phyloP scores from a whole-genome alignment of 129 eudicot species.

The Chrysanthemum makinoi region DNA sequence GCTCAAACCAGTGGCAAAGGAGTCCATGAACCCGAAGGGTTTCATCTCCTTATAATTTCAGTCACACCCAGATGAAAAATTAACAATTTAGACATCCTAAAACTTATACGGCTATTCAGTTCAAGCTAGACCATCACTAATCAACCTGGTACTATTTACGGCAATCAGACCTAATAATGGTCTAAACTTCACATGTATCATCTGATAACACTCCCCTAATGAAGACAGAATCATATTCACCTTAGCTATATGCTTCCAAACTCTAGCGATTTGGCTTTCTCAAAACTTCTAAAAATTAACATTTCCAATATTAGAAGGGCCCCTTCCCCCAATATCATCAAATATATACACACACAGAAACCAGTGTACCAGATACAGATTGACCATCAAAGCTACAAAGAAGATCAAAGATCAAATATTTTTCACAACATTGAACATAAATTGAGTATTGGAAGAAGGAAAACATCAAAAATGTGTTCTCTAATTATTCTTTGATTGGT shows the following conservation, averaged over 20 bases:
- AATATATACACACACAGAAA: background rate
- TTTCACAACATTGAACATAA: too few relatives aligned
- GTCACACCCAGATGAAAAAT: conserved; percentile 3
- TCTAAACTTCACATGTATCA: conserved; percentile 5
- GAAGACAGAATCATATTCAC: conserved; percentile 6
- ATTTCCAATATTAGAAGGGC: conserved; percentile 10
- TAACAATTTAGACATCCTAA: conserved; percentile 16
- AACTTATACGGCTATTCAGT: conserved; percentile 1
- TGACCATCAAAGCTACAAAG: too few relatives aligned
- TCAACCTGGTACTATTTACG: background rate
- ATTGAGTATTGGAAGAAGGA: too few relatives aligned
- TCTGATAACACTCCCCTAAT: conserved; percentile 7
- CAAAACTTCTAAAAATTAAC: background rate
- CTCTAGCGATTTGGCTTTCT: conserved; percentile 12
- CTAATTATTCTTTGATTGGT: too few relatives aligned
- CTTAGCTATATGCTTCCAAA: conserved; percentile 22
- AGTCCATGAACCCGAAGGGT: conserved; percentile 1
- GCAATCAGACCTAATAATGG: background rate
- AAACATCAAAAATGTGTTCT: too few relatives aligned
- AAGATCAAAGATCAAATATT: too few relatives aligned
- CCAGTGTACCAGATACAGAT: background rate
- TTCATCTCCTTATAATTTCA: conserved; percentile 1
- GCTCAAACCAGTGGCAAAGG: background rate
- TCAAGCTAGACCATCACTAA: conserved; percentile 5
- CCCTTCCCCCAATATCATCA: too few relatives aligned